phyloP scores from a whole-genome alignment of 192 early-diverging fungal species.

The Coemansia sp. region DNA sequence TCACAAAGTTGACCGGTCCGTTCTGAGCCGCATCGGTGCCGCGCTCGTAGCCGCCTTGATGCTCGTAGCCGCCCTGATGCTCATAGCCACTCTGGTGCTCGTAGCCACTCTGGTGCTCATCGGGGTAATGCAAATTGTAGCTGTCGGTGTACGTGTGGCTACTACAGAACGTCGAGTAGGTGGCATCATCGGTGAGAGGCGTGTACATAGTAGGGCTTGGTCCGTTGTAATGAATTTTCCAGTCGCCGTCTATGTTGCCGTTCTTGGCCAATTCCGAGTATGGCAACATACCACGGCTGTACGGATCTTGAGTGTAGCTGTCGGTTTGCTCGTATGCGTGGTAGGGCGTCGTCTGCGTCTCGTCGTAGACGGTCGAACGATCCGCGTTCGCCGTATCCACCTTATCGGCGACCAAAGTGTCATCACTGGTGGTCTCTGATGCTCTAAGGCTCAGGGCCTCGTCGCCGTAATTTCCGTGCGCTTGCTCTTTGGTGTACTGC shows the following conservation, averaged over 20 bases:
- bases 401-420: neutral
- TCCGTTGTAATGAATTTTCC: conserved; percentile 27
- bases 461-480: conserved; percentile 6
- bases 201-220: conserved; percentile 21
- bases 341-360: conserved; percentile 6
- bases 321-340: conserved; percentile 12
- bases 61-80: neutral
- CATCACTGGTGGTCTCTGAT: conserved; percentile 4
- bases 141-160: conserved; percentile 4
- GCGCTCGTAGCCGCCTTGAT: conserved; percentile 1
- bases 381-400: neutral
- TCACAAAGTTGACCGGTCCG: conserved; percentile 40
- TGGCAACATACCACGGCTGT: neutral
- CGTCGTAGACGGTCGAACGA: conserved; percentile 7
- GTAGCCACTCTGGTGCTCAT: conserved; percentile 12
- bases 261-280: conserved; percentile 10
- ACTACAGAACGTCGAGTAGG: conserved; percentile 6
- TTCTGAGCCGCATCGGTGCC: conserved; percentile 7
- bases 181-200: conserved; percentile 10
- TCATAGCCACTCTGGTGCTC: conserved; percentile 2
- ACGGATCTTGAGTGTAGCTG: neutral
- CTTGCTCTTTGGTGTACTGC: conserved; percentile 5
- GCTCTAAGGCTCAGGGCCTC: conserved; percentile 5
- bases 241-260: conserved; percentile 5
- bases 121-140: conserved; percentile 1